Base-by-base conservation (phyloP, 2,329 filamentous ascomycete species). In the Diaporthe vaccinii region DNA sequence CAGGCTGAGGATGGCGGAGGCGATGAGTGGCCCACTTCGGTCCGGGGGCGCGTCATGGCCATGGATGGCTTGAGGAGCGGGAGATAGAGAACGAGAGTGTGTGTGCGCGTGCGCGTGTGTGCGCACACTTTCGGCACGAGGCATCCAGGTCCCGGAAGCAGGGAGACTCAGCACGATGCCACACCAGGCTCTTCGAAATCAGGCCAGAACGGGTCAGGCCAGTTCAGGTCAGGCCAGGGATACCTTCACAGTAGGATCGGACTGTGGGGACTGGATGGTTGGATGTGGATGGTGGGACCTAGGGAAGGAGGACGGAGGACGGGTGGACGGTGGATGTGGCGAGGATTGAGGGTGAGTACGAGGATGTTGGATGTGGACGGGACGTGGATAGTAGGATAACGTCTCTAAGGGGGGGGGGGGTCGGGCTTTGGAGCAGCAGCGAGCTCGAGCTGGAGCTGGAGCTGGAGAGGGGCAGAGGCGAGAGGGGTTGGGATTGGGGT, bases 131-230 rank as follows among this genome's bases (percentile, higher is more conserved):
- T 41, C 65, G 65, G 65, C 46, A 20, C 65, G n/a, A 69, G 49
- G 65, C 65, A 69, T 34, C 65, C 65, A 69, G 34, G n/a, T 69
- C 49, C 65, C 49, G 65, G 34, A 10, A 20, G 34, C 65, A 69
- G 31, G 65, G 49, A 55, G 65, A 17, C 46, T 10, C 46, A 39
- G 49, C 49, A 20, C 65, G 49, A 69, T 69, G 49, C n/a, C 41
- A 69, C 65, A 55, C 46, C 65, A 69, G 65, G 65, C 65, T 22
- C 65, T 28, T 22, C 49, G 39, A 41, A 69, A 69, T 69, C 65
- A 69, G 65, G 65, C 65, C 65, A 69, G 65, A 25, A 28, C 34
- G 17, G 65, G 49, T 55, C 65, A 68, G 62, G 46, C 62, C 28
- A 68, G 62, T 20, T 25, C 9, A 39, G 15, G 62, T 68, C 62